Conservation (phyloP, 148 eudicot genomes). For the Chenopodium berlandieri region DNA sequence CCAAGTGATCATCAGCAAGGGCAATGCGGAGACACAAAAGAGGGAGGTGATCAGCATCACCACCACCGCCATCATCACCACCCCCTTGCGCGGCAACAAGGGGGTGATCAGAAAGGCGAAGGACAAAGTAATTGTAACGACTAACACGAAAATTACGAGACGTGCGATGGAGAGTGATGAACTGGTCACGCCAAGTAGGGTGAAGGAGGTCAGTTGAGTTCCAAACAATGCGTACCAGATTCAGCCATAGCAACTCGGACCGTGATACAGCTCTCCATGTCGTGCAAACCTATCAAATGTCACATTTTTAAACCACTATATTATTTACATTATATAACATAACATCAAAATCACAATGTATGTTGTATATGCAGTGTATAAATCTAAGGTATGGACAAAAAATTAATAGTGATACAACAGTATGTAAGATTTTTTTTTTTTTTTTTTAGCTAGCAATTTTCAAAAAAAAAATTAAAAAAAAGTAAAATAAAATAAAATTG, state of each 20-base stretch:
- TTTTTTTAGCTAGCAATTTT: too few relatives aligned
- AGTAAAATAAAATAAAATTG: too few relatives aligned
- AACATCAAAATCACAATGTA: not conserved
- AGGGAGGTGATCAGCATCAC: slow-evolving; percentile 23
- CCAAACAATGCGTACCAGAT: slow-evolving; percentile 67
- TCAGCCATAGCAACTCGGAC: slow-evolving; percentile 80
- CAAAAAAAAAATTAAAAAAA: too few relatives aligned
- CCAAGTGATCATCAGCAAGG: slow-evolving; percentile 53
- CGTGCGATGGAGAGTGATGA: slow-evolving; percentile 61
- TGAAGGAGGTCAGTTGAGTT: slow-evolving; percentile 37
- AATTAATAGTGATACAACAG: too few relatives aligned
- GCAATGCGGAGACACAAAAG: slow-evolving; percentile 71
- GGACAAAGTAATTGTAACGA: slow-evolving; percentile 38
- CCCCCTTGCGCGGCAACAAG: slow-evolving; percentile 21
- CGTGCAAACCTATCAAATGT: slow-evolving; percentile 58
- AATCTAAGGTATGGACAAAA: too few relatives aligned
- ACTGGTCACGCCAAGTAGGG: slow-evolving; percentile 71
- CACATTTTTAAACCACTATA: too few relatives aligned
- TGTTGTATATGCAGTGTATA: not conserved
- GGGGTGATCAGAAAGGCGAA: slow-evolving; percentile 36
- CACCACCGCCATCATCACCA: slow-evolving; percentile 23
- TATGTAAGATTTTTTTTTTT: too few relatives aligned
- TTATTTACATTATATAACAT: too few relatives aligned
- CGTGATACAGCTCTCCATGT: slow-evolving; percentile 80
- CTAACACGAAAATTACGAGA: slow-evolving; percentile 59